phyloP scores from a whole-genome alignment of 2,329 filamentous ascomycete species.

The Parasarocladium wereldwijsianum region DNA sequence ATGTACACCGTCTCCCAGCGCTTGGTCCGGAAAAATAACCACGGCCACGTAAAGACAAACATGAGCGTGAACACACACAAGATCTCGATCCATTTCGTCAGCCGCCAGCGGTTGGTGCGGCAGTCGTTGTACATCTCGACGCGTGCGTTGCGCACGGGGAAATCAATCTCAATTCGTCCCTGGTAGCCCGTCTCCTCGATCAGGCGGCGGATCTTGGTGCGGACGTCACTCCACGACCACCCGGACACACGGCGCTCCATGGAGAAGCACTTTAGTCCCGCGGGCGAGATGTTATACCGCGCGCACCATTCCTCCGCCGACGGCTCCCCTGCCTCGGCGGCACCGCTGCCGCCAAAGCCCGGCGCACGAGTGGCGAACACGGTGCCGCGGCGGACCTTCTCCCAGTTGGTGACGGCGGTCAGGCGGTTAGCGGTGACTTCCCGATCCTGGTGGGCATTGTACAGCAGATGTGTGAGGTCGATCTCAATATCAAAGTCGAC shows the following conservation, averaged over 20 bases:
- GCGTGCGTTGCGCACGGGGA: slow-evolving; percentile 40
- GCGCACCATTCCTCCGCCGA: slow-evolving; percentile 49
- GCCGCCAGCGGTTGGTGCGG: slow-evolving; percentile 48
- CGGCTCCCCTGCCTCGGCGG: slow-evolving; percentile 16
- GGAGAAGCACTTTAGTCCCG: slow-evolving; percentile 40
- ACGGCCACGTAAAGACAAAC: slow-evolving; percentile 58
- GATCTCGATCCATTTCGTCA: slow-evolving; percentile 47
- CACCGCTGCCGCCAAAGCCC: slow-evolving; percentile 18
- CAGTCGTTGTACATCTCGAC: slow-evolving; percentile 51
- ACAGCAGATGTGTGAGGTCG: slow-evolving; percentile 44
- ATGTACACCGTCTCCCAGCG: slow-evolving; percentile 49
- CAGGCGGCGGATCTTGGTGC: slow-evolving; percentile 35
- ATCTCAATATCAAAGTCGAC: slow-evolving; percentile 46
- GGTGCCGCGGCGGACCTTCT: slow-evolving; percentile 51
- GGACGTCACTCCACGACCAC: slow-evolving; percentile 41
- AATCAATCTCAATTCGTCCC: slow-evolving; percentile 41
- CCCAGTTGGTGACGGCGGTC: slow-evolving; percentile 39
- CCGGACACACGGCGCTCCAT: slow-evolving; percentile 38
- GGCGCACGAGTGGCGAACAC: slow-evolving; percentile 37
- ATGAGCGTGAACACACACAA: slow-evolving; percentile 52
- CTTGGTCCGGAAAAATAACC: slow-evolving; percentile 51
- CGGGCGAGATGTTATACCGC: slow-evolving; percentile 44
- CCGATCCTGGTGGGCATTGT: slow-evolving; percentile 20
- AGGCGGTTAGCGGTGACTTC: slow-evolving; percentile 15
- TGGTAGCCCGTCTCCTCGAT: slow-evolving; percentile 53